Percentiles rank a stretch among this genome's conserved stretches.
These are phyloP conservation scores for Fusarium haematococcum DNA, from an alignment of 2,329 filamentous ascomycete genomes.

Conservation along the genomic window DNA sequence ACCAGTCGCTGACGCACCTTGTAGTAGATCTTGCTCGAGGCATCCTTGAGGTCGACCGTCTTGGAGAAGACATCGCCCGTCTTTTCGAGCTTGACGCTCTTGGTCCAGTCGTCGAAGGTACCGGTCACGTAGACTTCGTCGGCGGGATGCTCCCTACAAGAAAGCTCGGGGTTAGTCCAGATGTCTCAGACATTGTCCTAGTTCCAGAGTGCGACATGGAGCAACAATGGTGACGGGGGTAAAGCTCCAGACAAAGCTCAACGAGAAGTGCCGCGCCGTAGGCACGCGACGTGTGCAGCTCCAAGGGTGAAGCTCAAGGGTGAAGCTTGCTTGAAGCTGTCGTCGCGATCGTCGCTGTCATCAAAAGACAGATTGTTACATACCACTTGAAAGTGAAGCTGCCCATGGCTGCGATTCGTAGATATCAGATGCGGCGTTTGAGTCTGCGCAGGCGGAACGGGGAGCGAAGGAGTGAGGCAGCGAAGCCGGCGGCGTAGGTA, in stretches of 20 bases:
- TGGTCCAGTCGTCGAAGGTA: conserved; percentile 94
- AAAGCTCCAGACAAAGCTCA: conserved; percentile 24
- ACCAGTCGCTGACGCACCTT: conserved; percentile 74
- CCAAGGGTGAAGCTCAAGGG: not conserved
- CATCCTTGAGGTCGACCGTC: conserved; percentile 77
- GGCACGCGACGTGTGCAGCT: conserved; percentile 19
- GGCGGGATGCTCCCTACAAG: conserved; percentile 81
- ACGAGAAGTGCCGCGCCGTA: conserved; percentile 16
- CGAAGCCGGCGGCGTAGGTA: conserved; percentile 22
- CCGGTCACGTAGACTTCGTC: conserved; percentile 94
- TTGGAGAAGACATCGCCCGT: conserved; percentile 81
- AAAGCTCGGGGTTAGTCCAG: conserved; percentile 35
- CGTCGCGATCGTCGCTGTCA: conserved; percentile 21
- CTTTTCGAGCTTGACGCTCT: conserved; percentile 86
- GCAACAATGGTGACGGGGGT: not conserved
- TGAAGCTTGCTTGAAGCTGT: not conserved
- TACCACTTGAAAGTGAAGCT: conserved; percentile 79
- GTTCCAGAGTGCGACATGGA: conserved; percentile 19
- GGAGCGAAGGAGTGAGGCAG: conserved; percentile 22
- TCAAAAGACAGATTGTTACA: conserved; percentile 48
- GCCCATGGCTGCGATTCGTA: conserved; percentile 63
- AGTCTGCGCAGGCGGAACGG: conserved; percentile 23
- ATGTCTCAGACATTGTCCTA: conserved; percentile 40
- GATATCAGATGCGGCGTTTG: conserved; percentile 27
- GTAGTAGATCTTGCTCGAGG: conserved; percentile 84